A percentile compares a stretch with the other conserved stretches of the same genome.
phyloP scores from a whole-genome alignment of 306 rosid genomes.

The Sophora flavescens region DNA sequence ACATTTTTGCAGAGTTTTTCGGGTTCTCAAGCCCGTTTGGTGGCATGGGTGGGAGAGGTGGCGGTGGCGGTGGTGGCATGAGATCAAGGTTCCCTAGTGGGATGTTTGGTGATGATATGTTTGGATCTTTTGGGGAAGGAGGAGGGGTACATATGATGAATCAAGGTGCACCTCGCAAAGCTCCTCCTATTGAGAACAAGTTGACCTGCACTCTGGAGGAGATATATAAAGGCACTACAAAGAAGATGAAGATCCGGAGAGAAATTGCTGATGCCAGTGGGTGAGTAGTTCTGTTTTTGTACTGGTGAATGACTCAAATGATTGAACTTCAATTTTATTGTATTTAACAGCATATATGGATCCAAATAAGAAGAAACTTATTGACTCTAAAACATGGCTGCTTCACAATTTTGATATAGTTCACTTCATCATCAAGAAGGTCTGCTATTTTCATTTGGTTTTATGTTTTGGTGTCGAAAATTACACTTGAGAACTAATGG shows the following conservation, averaged over 20 bases:
- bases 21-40: constrained; percentile 67
- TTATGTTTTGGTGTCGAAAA: neutral
- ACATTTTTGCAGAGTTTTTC: constrained; percentile 70
- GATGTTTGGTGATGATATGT: constrained; percentile 66
- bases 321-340: constrained; percentile 7
- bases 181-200: constrained; percentile 64
- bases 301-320: neutral
- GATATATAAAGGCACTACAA: constrained; percentile 61
- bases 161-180: constrained; percentile 58
- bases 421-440: neutral
- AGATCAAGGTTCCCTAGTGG: constrained; percentile 68
- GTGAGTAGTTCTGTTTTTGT: constrained; percentile 45
- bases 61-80: constrained; percentile 52
- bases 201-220: constrained; percentile 74
- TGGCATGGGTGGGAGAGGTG: constrained; percentile 68
- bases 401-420: constrained; percentile 11
- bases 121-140: constrained; percentile 60
- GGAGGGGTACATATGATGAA: constrained; percentile 59
- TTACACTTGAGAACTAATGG: constrained; percentile 8
- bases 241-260: constrained; percentile 74
- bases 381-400: neutral
- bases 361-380: neutral
- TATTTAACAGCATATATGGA: neutral
- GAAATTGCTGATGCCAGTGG: constrained; percentile 67
- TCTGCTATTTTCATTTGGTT: neutral